phyloP scores from a whole-genome alignment of 139 green algal species.

The Edaphochlamys debaryana region DNA sequence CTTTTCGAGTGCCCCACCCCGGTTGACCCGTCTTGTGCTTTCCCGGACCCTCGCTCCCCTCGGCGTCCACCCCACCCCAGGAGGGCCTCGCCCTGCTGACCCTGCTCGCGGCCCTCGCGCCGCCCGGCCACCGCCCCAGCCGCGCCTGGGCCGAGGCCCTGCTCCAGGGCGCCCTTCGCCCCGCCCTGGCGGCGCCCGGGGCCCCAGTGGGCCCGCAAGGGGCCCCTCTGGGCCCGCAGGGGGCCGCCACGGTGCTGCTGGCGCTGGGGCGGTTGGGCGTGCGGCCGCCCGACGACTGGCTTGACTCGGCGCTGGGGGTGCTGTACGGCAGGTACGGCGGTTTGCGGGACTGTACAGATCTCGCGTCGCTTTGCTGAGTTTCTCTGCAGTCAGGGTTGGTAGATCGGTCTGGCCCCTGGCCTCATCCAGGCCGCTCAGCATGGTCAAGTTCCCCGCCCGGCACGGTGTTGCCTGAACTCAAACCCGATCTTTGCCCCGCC shows the following conservation, averaged over 20 bases:
- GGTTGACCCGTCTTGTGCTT: too few relatives aligned
- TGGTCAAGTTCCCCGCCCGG: too few relatives aligned
- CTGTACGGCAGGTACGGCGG: conserved; percentile 5
- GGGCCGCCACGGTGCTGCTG: conserved; percentile 10
- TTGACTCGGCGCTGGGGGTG: conserved; percentile 10
- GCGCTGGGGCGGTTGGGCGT: conserved; percentile 9
- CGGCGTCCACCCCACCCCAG: too few relatives aligned
- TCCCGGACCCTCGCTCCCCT: too few relatives aligned
- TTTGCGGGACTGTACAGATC: too few relatives aligned
- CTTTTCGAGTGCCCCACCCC: too few relatives aligned
- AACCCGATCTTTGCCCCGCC: not conserved
- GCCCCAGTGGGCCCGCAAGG: not conserved
- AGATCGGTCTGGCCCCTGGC: too few relatives aligned
- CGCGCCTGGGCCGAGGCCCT: not conserved
- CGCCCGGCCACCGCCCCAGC: not conserved
- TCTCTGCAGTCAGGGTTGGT: too few relatives aligned
- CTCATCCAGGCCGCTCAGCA: too few relatives aligned
- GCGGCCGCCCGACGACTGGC: not conserved
- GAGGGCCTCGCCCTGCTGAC: not conserved
- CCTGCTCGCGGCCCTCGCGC: not conserved
- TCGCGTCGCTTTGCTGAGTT: too few relatives aligned
- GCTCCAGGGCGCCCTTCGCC: not conserved
- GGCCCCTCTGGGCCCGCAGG: not conserved
- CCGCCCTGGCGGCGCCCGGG: not conserved
- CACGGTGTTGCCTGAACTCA: not conserved